phyloP scores from a whole-genome alignment of 352 stramenopile genomes.

The Phytopythium mirpurense region DNA sequence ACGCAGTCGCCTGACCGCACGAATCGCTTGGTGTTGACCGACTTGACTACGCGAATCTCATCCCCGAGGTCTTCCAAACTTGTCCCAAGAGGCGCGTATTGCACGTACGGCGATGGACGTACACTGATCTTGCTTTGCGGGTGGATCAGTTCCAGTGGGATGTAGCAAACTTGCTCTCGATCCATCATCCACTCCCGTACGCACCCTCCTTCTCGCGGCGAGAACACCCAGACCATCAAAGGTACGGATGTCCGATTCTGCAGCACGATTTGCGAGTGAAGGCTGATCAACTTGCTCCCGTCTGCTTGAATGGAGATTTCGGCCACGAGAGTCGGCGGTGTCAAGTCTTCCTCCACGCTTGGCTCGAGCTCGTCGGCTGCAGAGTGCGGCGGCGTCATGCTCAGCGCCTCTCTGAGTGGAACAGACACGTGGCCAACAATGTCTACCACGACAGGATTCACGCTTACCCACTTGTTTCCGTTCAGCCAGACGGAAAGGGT shows the following conservation, averaged over 20 bases:
- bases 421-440: slow-evolving; percentile 84
- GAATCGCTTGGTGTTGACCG: slow-evolving; percentile 77
- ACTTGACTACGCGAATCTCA: slow-evolving; percentile 61
- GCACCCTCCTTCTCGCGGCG: slow-evolving; percentile 66
- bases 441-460: slow-evolving; percentile 82
- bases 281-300: slow-evolving; percentile 83
- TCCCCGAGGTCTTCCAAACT: slow-evolving; percentile 78
- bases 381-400: slow-evolving; percentile 7
- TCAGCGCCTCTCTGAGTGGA: slow-evolving; percentile 52
- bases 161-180: slow-evolving; percentile 73
- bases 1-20: slow-evolving; percentile 68
- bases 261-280: slow-evolving; percentile 84
- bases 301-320: slow-evolving; percentile 87
- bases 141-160: slow-evolving; percentile 81
- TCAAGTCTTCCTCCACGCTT: slow-evolving; percentile 48
- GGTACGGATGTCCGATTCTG: slow-evolving; percentile 85
- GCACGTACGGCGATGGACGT: slow-evolving; percentile 72
- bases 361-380: slow-evolving; percentile 26
- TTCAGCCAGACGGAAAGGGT: slow-evolving; percentile 85
- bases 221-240: slow-evolving; percentile 87
- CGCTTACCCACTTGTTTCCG: slow-evolving; percentile 84
- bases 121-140: slow-evolving; percentile 87
- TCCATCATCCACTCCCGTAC: slow-evolving; percentile 84
- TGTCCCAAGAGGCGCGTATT: slow-evolving; percentile 79
- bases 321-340: slow-evolving; percentile 68